phyloP scores from a whole-genome alignment of 2,329 filamentous ascomycete species.

The Cytospora chrysosperma region DNA sequence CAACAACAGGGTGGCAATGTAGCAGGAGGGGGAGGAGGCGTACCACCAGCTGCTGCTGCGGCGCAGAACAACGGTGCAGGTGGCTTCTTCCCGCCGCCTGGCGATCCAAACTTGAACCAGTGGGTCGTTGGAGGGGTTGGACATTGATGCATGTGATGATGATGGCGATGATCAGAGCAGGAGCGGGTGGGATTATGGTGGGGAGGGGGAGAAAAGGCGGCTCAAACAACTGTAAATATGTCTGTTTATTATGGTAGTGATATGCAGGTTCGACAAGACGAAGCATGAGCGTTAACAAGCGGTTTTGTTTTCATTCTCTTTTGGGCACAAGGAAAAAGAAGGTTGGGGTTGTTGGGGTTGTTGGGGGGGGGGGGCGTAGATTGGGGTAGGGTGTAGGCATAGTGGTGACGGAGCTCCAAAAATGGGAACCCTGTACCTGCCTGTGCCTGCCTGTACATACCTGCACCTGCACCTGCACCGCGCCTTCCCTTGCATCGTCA shows the following conservation, averaged over 20 bases:
- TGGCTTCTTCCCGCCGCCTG: conserved; percentile 51
- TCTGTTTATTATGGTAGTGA: not conserved
- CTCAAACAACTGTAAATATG: not conserved
- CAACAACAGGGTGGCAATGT: conserved; percentile 18
- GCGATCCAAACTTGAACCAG: conserved; percentile 65
- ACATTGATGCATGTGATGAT: conserved; percentile 45
- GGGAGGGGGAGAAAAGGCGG: conserved; percentile 30
- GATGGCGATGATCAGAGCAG: conserved; percentile 27
- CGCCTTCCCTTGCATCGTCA: not conserved
- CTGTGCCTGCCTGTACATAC: too few species aligned
- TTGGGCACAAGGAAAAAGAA: not conserved
- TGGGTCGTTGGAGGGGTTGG: conserved; percentile 66
- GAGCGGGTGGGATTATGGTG: conserved; percentile 25
- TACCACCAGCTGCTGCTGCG: conserved; percentile 6
- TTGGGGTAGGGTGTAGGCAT: not conserved
- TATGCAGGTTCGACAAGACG: not conserved
- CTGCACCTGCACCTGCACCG: too few species aligned
- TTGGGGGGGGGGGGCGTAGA: too few species aligned
- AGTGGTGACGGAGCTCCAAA: conserved; percentile 14
- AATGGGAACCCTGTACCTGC: conserved; percentile 8
- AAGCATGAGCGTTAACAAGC: conserved; percentile 13
- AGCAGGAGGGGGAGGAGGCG: not conserved
- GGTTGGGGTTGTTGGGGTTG: too few species aligned
- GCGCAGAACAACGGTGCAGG: conserved; percentile 27
- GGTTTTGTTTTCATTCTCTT: not conserved